Percentiles rank a stretch among this genome's conserved stretches.
These are phyloP conservation scores for Zygosaccharomyces lentus DNA, from an alignment of 805 yeast species.

Conservation along the genomic window DNA sequence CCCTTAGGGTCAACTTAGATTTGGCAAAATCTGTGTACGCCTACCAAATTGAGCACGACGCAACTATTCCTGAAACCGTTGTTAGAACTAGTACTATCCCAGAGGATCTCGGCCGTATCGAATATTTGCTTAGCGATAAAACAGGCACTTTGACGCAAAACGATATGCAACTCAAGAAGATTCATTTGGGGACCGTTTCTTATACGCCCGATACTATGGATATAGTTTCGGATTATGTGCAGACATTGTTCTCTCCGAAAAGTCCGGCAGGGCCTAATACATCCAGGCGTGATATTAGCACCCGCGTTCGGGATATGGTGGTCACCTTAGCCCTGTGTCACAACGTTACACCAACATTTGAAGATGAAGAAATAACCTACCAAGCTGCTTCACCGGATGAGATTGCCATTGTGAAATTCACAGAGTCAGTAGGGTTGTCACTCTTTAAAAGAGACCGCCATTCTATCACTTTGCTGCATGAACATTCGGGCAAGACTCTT, in stretches of 20 bases:
- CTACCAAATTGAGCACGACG: slow-evolving; percentile 87
- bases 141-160: slow-evolving; percentile 97
- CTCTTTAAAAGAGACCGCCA: slow-evolving; percentile 78
- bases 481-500: slow-evolving; percentile 46
- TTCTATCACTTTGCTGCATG: slow-evolving; percentile 63
- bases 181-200: slow-evolving; percentile 89
- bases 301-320: slow-evolving; percentile 74
- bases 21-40: slow-evolving; percentile 96
- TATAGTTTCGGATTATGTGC: slow-evolving; percentile 68
- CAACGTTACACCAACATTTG: slow-evolving; percentile 91
- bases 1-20: slow-evolving; percentile 89
- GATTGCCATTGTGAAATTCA: slow-evolving; percentile 90
- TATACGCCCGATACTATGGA: slow-evolving; percentile 92
- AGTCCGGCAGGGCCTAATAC: slow-evolving; percentile 20
- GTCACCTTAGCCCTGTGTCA: slow-evolving; percentile 90
- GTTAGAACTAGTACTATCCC: slow-evolving; percentile 98
- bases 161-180: slow-evolving; percentile 93
- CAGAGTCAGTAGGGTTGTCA: slow-evolving; percentile 79
- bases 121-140: slow-evolving; percentile 86
- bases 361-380: slow-evolving; percentile 68
- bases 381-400: slow-evolving; percentile 99
- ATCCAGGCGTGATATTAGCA: slow-evolving; percentile 64
- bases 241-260: slow-evolving; percentile 24
- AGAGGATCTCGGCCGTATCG: slow-evolving; percentile 94
- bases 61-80: slow-evolving; percentile 73